Base-by-base conservation (phyloP, 805 yeast genomes). In the Yamadazyma insecticola region DNA sequence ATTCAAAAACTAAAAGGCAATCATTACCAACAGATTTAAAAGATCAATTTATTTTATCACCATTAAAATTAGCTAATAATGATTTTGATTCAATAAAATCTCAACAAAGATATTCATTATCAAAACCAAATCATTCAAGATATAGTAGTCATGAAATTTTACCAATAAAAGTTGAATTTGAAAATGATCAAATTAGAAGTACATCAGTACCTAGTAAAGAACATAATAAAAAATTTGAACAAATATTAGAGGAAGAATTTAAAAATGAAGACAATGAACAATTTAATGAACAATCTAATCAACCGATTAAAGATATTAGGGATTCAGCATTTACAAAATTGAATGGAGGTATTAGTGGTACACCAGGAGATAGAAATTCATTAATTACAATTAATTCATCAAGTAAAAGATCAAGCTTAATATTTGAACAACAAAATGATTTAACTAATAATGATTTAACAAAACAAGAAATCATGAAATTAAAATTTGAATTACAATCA, bases 401-500 rank as follows among this genome's bases (percentile, higher is more conserved):
- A 14, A 26, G 33, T 5, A 36, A 31, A 14, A 20, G 39, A n/a
- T 36, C 39, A 12, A 32, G 36, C 22, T 22, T 36, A 6, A 16
- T 36, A 4, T 32, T 32, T 19, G 36, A 32, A 20, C 22, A 31
- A 13, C n/a, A n/a, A n/a, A 28, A 22, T 13, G 24, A 30, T 13
- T 26, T 28, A 26, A 9, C 25, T 13, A 31, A 13, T 20, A 36
- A 32, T 22, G 39, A 36, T 13, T 16, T 36, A 23, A 36, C 39
- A 7, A 36, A 36, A 25, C 25, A 34, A 44, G 78, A 74, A 39
- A 59, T 72, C 41, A 67, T 65, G 48, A 71, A 65, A 43, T 56
- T 73, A 41, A 64, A 65, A 38, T 74, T 74, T 47, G 78, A 74
- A 48, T 53, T 74, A 29, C 73, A 70, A 46, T 71, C 78, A 7